Evolutionary conservation across 352 stramenopile species (phyloP).

Genomic region (Phytophthora nicotianae): DNA sequence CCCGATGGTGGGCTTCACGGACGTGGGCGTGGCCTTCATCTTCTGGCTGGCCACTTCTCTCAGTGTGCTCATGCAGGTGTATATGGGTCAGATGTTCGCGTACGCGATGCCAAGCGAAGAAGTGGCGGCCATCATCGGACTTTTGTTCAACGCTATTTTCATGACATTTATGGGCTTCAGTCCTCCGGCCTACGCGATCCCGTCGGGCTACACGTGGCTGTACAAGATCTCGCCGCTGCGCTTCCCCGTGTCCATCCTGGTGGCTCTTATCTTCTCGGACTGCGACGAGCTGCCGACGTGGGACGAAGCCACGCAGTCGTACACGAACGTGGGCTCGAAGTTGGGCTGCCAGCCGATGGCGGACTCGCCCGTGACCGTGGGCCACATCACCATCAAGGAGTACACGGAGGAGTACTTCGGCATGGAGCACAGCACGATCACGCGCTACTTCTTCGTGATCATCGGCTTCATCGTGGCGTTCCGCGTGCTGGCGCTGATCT

Average conservation of each 20-base stretch:
- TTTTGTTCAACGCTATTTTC: conserved; percentile 55
- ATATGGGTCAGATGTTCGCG: conserved; percentile 78
- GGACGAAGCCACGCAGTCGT: conserved; percentile 6
- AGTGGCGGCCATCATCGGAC: conserved; percentile 44
- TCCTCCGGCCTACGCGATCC: conserved; percentile 23
- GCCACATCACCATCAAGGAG: conserved; percentile 33
- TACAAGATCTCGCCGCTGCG: conserved; percentile 12
- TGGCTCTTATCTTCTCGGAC: conserved; percentile 28
- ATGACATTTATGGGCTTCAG: conserved; percentile 37
- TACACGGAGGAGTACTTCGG: conserved; percentile 34
- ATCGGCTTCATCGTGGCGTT: conserved; percentile 36
- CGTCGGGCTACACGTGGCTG: conserved; percentile 20
- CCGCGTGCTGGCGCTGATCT: conserved; percentile 31
- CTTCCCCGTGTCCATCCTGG: conserved; percentile 30
- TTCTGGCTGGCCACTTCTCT: conserved; percentile 35
- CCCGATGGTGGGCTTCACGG: conserved; percentile 82
- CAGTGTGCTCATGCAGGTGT: conserved; percentile 53
- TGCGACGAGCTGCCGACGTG: conserved; percentile 20
- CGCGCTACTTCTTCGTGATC: conserved; percentile 21
- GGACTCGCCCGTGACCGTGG: conserved; percentile 1
- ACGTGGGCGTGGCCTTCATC: conserved; percentile 21
- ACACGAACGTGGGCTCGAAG: conserved; percentile 3
- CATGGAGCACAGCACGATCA: conserved; percentile 26
- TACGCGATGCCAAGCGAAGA: conserved; percentile 51
- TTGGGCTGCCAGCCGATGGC: conserved; percentile 10